Percentiles rank a stretch among this genome's conserved stretches.
These are phyloP conservation scores for Spirogloea muscicola DNA, from an alignment of 139 green algal species.

Conservation along the genomic window DNA sequence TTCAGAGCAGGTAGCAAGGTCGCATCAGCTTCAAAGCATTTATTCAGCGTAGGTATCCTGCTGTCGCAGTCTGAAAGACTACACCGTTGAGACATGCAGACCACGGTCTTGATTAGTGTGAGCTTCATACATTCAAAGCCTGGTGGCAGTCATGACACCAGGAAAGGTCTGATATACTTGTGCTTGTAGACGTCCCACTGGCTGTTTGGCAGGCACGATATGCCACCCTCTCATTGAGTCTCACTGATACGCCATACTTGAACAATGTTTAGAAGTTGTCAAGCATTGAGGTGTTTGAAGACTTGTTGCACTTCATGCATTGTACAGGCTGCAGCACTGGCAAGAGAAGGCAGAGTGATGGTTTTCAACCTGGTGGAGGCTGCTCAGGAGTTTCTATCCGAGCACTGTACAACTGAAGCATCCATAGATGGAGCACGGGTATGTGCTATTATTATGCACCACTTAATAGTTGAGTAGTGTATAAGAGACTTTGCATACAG, in stretches of 20 bases:
- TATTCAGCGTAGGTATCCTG: not conserved
- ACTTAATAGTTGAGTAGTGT: too few relatives aligned
- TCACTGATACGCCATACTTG: not conserved
- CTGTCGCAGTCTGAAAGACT: not conserved
- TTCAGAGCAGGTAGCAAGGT: not conserved
- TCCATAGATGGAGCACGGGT: too few relatives aligned
- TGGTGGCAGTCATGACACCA: too few relatives aligned
- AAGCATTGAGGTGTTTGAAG: not conserved
- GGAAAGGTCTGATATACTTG: too few relatives aligned
- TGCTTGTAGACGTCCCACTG: not conserved
- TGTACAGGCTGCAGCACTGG: constrained; percentile 10
- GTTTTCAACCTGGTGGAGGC: constrained; percentile 42
- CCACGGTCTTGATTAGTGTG: too few relatives aligned
- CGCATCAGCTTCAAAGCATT: not conserved
- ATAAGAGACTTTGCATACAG: too few relatives aligned
- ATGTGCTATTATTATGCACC: too few relatives aligned
- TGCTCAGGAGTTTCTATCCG: constrained; percentile 21
- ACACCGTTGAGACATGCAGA: not conserved
- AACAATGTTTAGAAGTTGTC: not conserved
- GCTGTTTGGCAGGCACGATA: not conserved
- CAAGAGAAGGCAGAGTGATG: constrained; percentile 25
- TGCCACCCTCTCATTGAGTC: constrained; percentile 2
- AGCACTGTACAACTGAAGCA: too few relatives aligned
- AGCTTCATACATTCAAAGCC: too few relatives aligned
- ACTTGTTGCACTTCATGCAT: not conserved